These are phyloP conservation scores for Onygena corvina DNA, from an alignment of 2,329 filamentous ascomycete genomes.

Conservation along the genomic window DNA sequence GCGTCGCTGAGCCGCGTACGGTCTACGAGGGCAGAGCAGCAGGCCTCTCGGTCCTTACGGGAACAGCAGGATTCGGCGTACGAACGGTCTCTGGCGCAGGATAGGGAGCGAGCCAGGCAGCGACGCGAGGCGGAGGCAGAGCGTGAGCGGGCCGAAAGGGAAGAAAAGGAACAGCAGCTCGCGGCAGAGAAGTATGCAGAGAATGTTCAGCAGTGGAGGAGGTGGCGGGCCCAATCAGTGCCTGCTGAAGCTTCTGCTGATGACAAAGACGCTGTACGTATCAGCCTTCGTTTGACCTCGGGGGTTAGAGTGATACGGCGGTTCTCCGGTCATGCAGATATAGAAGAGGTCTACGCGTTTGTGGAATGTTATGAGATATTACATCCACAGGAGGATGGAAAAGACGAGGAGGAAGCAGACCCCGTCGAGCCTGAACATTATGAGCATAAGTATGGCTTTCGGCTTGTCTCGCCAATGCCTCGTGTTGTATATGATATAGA, in stretches of 20 bases:
- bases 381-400: constrained; percentile 25
- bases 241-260: constrained; percentile 53
- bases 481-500: constrained; percentile 65
- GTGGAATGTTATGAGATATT: constrained; percentile 76
- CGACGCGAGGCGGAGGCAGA: constrained; percentile 62
- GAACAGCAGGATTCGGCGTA: constrained; percentile 87
- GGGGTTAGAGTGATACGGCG: constrained; percentile 65
- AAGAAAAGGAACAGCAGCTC: constrained; percentile 52
- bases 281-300: constrained; percentile 50
- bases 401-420: constrained; percentile 16
- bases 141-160: constrained; percentile 49
- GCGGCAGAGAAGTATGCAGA: constrained; percentile 46
- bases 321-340: constrained; percentile 55
- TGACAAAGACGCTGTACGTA: constrained; percentile 59
- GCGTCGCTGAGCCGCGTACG: constrained; percentile 62
- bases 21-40: constrained; percentile 65
- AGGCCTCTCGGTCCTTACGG: constrained; percentile 68
- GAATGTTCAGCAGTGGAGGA: constrained; percentile 59
- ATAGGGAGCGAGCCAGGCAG: constrained; percentile 70
- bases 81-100: constrained; percentile 75
- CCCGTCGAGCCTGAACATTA: constrained; percentile 49
- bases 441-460: constrained; percentile 72
- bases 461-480: constrained; percentile 74
- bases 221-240: constrained; percentile 62
- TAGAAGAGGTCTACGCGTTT: constrained; percentile 91